Evolutionary conservation across 306 rosid species (phyloP), one percentile per base, ranked within the genome.

Genomic region (Castanopsis chinensis): DNA sequence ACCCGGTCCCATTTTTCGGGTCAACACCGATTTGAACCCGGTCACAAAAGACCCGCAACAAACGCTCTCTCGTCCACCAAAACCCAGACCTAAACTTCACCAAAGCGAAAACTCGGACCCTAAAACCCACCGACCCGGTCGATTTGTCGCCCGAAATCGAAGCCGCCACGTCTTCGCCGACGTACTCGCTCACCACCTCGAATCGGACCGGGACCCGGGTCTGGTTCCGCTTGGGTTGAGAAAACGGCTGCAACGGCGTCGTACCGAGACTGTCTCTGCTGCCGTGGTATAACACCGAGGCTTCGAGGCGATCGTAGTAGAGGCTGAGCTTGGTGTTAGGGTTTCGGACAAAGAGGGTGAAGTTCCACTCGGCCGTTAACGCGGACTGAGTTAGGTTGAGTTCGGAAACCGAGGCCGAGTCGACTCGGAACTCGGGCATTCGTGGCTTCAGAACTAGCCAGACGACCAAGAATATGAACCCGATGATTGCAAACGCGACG

Each of bases 291-390:
- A 41, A 41, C 45, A 83, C 19, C 32, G 8, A 11, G 65, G 89
- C 83, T 4, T 33, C 6, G 30, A 86, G 43, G 9, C 35, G 12
- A 72, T 80, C 68, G 79, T 80, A 78, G 52, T 45, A 20, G 41
- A 81, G 35, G 3, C 12, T 23, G 27, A 81, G 35, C 45, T 64
- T 71, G 57, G 25, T 81, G 78, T 81, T 81, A 10, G 82, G 76
- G 75, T 78, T 81, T 27, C 61, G 33, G 18, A 71, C 56, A 23
- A 77, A 51, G 54, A 83, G 41, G 25, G 70, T 75, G 58, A 86
- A 12, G 78, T 78, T 76, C 83, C 82, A 81, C 5, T 32, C 27
- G 53, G 84, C 86, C 8, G 78, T 72, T 41, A 85, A 32, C n/a
- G 30, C 11, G 14, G 77, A 21, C 76, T 53, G 56, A 13, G 79